Conservation (phyloP, 2,329 filamentous ascomycete genomes). For the Aquanectria penicillioides region DNA sequence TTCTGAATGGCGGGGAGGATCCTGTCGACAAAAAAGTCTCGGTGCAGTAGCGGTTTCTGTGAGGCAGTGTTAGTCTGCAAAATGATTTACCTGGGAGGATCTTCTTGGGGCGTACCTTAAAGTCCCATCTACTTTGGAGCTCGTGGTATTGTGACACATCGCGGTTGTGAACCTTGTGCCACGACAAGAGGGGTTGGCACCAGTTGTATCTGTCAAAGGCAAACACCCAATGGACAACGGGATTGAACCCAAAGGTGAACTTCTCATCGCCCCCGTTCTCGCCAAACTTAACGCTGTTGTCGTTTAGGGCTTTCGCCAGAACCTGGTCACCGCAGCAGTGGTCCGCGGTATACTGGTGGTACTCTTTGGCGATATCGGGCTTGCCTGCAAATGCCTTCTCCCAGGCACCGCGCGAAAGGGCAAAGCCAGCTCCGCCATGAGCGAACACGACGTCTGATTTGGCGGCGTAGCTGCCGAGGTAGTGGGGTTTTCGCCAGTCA, state of each 20-base stretch:
- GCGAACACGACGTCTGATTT: constrained; percentile 38
- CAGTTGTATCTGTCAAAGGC: constrained; percentile 35
- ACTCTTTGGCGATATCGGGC: constrained; percentile 30
- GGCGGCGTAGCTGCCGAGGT: constrained; percentile 37
- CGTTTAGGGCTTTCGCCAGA: constrained; percentile 30
- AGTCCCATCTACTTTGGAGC: constrained; percentile 37
- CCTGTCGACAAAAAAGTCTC: constrained; percentile 35
- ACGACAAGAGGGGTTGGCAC: constrained; percentile 38
- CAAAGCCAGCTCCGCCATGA: constrained; percentile 39
- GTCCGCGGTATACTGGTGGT: constrained; percentile 33
- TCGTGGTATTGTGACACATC: constrained; percentile 37
- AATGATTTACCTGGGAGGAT: background rate
- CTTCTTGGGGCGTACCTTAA: constrained; percentile 12
- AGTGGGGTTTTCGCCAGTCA: constrained; percentile 33
- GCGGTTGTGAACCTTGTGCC: constrained; percentile 39
- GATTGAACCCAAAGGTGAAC: constrained; percentile 40
- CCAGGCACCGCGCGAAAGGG: constrained; percentile 37
- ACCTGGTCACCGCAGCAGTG: constrained; percentile 42
- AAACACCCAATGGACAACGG: constrained; percentile 38
- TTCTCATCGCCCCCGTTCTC: constrained; percentile 38
- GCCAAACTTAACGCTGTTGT: constrained; percentile 36
- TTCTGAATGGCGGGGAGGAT: constrained; percentile 31
- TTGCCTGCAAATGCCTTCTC: constrained; percentile 34
- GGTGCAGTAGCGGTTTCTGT: constrained; percentile 34
- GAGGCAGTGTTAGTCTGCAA: background rate